These are phyloP conservation scores for Fusarium sp. DNA, from an alignment of 2,329 filamentous ascomycete species.

Conservation along the genomic window DNA sequence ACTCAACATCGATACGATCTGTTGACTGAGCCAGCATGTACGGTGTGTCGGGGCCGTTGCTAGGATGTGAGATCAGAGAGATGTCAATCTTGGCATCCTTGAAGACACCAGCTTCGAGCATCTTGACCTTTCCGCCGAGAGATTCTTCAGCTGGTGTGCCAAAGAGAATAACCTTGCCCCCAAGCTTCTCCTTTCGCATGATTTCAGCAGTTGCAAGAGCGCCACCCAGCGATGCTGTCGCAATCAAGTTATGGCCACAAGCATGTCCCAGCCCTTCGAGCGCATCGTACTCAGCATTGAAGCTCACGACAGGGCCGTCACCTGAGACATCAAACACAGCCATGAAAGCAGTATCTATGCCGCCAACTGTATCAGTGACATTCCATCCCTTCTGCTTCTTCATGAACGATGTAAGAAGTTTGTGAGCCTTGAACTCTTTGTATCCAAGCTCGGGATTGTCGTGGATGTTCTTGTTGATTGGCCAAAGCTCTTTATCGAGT, in stretches of 20 bases:
- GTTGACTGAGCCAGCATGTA: constrained; percentile 32
- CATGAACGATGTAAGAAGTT: constrained; percentile 50
- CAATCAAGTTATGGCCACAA: constrained; percentile 36
- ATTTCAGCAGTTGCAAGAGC: constrained; percentile 28
- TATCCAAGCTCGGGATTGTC: constrained; percentile 55
- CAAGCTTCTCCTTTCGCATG: constrained; percentile 27
- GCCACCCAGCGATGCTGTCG: constrained; percentile 23
- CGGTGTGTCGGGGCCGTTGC: constrained; percentile 9
- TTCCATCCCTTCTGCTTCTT: constrained; percentile 47
- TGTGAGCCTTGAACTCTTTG: constrained; percentile 53
- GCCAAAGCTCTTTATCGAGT: constrained; percentile 28
- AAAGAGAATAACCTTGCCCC: constrained; percentile 30
- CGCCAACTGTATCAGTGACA: constrained; percentile 51
- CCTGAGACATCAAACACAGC: constrained; percentile 51
- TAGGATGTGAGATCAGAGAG: constrained; percentile 33
- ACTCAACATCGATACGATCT: constrained; percentile 29
- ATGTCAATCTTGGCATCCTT: constrained; percentile 34
- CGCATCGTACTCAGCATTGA: constrained; percentile 51
- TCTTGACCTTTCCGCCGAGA: constrained; percentile 32
- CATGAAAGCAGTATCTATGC: constrained; percentile 54
- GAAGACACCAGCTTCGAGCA: constrained; percentile 31
- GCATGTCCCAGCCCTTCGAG: constrained; percentile 29
- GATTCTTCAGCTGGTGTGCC: constrained; percentile 36
- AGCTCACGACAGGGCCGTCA: constrained; percentile 50
- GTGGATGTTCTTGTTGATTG: constrained; percentile 53